These are phyloP conservation scores for Xylariomycetidae sp. DNA, from an alignment of 2,329 filamentous ascomycete genomes.

Conservation along the genomic window DNA sequence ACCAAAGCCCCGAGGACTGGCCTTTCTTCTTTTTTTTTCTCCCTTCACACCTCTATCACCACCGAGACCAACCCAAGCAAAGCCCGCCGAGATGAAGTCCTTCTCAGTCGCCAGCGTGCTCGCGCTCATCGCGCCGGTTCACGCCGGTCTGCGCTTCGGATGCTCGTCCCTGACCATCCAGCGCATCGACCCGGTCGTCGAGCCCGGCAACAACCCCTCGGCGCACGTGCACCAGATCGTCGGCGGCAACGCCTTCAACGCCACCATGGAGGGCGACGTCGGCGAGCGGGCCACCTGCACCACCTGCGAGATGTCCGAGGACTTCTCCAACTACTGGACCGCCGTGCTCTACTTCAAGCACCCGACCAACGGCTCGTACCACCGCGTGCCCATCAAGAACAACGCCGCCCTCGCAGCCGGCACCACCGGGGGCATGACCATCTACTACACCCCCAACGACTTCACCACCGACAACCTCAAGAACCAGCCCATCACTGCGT, in stretches of 20 bases:
- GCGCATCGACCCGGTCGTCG: slow-evolving; percentile 25
- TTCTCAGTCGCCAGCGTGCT: slow-evolving; percentile 16
- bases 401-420: slow-evolving; percentile 23
- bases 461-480: slow-evolving; percentile 18
- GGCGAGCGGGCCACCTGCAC: slow-evolving; percentile 25
- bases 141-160: slow-evolving; percentile 26
- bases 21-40: background rate
- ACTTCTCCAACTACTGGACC: slow-evolving; percentile 30
- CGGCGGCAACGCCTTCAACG: slow-evolving; percentile 29
- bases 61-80: slow-evolving; percentile 3
- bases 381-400: slow-evolving; percentile 23
- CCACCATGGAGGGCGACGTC: slow-evolving; percentile 24
- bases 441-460: slow-evolving; percentile 27
- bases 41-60: slow-evolving; percentile 6
- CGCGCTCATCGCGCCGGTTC: slow-evolving; percentile 23
- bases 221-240: slow-evolving; percentile 27
- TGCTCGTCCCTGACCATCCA: slow-evolving; percentile 26
- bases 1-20: too few species aligned
- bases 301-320: slow-evolving; percentile 24
- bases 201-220: slow-evolving; percentile 22
- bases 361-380: slow-evolving; percentile 26
- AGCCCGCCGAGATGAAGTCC: slow-evolving; percentile 22
- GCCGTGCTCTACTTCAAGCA: slow-evolving; percentile 29
- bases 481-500: slow-evolving; percentile 37
- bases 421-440: slow-evolving; percentile 25